A percentile compares a stretch with the other conserved stretches of the same genome.
Evolutionary conservation across 2,329 filamentous ascomycete species (phyloP).

Genomic region (Pseudogymnoascus sp.): DNA sequence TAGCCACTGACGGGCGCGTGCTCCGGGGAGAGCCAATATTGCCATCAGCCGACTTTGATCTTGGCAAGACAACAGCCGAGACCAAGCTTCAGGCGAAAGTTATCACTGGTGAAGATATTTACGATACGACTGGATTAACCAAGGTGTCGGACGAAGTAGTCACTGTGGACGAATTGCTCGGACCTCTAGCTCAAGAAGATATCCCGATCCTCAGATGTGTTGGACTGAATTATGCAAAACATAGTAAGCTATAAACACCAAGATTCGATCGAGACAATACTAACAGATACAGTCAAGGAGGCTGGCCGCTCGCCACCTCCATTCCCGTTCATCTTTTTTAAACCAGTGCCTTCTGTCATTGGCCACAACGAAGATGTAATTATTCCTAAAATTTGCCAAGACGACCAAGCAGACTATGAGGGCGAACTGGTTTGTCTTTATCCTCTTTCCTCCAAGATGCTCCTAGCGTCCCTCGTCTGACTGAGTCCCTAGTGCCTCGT

Average conservation of each 20-base stretch:
- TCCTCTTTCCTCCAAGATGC: neutral
- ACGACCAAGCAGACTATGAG: conserved; percentile 29
- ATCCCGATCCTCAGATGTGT: conserved; percentile 53
- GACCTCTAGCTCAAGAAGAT: conserved; percentile 44
- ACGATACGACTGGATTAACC: conserved; percentile 41
- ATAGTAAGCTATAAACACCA: conserved; percentile 36
- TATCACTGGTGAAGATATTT: conserved; percentile 45
- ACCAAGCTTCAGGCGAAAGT: conserved; percentile 47
- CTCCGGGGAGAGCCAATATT: conserved; percentile 49
- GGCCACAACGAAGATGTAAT: conserved; percentile 35
- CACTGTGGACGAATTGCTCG: conserved; percentile 47
- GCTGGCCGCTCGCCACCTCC: conserved; percentile 45
- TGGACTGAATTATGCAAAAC: conserved; percentile 54
- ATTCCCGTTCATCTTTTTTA: conserved; percentile 46
- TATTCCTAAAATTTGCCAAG: conserved; percentile 44
- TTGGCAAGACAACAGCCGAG: conserved; percentile 41
- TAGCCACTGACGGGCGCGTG: conserved; percentile 43
- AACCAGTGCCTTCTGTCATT: conserved; percentile 36
- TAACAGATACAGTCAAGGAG: conserved; percentile 40
- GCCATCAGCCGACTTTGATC: conserved; percentile 39
- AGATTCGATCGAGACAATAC: neutral
- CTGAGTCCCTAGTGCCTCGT: conserved; percentile 29
- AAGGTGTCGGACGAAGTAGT: conserved; percentile 48
- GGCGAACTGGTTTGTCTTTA: conserved; percentile 17
- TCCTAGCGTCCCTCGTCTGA: neutral